Evolutionary conservation across 148 eudicot genomes (phyloP), one percentile per base, ranked within the genome.

Genomic region (Camellia sinensis): DNA sequence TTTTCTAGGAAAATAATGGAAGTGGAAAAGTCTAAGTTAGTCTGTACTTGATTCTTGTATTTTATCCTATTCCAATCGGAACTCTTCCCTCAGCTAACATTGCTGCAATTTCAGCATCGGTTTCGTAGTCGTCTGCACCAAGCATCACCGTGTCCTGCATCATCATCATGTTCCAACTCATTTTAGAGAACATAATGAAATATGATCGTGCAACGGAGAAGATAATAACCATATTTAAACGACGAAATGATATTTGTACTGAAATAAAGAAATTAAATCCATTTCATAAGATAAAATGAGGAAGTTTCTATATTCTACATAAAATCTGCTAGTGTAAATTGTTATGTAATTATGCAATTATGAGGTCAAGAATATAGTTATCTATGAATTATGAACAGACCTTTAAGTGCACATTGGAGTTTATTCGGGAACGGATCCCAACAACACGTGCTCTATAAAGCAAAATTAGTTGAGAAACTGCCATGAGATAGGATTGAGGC

Each of bases 401-500:
- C 98, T 96, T 91, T 73, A 96, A 86, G 80, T 96, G 93, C 69
- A 86, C 98, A 50, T 91, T 87, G 70, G 97, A 82, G 88, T 91
- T 91, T 83, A 96, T 88, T 60, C 97, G 91, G 79, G 98, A 96
- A 77, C 99, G 87, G 72, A 96, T 93, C 41, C 99, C 99, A 56
- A 94, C 92, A 52, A 96, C 98, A 22, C 92, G 83, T 96, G 98
- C 83, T 96, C 95, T 70, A 94, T 83, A 66, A 84, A 78, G 87
- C 93, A 89, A 0, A 22, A 66, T 91, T 82, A 77, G 88, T 90
- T 77, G 93, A 78, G 88, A 93, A 96, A 83, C 92, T 87, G 74
- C 99, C 99, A n/a, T 96, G 99, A 21, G 98, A 96, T 84, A 96
- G 74, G 74, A 96, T 93, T 1, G 99, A 96, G n/a, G n/a, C n/a